These are phyloP conservation scores for Acacia confusa DNA, from an alignment of 306 rosid genomes.

Conservation along the genomic window DNA sequence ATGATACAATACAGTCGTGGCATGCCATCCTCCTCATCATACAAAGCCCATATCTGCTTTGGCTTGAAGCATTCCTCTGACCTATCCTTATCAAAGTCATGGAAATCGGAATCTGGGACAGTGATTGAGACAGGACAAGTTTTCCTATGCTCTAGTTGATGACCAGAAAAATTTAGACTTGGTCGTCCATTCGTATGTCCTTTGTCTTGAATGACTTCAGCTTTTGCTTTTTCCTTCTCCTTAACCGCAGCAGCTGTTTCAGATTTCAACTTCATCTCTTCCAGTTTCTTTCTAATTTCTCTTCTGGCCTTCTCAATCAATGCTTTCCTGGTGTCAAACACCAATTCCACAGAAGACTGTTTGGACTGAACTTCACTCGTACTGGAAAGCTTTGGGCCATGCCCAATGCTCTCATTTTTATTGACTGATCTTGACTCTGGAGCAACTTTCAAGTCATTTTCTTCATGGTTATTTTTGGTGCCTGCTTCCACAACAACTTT, in stretches of 20 bases:
- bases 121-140: constrained; percentile 42
- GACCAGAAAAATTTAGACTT: constrained; percentile 26
- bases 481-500: constrained; percentile 42
- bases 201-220: constrained; percentile 29
- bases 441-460: constrained; percentile 38
- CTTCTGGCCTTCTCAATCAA: constrained; percentile 60
- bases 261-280: constrained; percentile 48
- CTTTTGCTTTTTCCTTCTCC: constrained; percentile 31
- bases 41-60: constrained; percentile 75
- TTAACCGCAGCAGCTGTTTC: constrained; percentile 27
- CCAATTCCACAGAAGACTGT: constrained; percentile 50
- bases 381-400: constrained; percentile 33
- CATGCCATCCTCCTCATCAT: constrained; percentile 81
- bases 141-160: constrained; percentile 37
- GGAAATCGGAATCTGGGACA: constrained; percentile 74
- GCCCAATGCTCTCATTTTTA: constrained; percentile 43
- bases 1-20: constrained; percentile 72
- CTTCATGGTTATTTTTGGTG: constrained; percentile 38
- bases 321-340: constrained; percentile 55
- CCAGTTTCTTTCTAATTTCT: constrained; percentile 54
- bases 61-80: constrained; percentile 75
- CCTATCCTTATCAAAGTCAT: constrained; percentile 68
- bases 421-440: constrained; percentile 45
- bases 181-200: constrained; percentile 26
- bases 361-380: constrained; percentile 40